Percentiles rank a stretch among this genome's conserved stretches.
Conservation (phyloP, 306 rosid species). For the Erythrophleum fordii region DNA sequence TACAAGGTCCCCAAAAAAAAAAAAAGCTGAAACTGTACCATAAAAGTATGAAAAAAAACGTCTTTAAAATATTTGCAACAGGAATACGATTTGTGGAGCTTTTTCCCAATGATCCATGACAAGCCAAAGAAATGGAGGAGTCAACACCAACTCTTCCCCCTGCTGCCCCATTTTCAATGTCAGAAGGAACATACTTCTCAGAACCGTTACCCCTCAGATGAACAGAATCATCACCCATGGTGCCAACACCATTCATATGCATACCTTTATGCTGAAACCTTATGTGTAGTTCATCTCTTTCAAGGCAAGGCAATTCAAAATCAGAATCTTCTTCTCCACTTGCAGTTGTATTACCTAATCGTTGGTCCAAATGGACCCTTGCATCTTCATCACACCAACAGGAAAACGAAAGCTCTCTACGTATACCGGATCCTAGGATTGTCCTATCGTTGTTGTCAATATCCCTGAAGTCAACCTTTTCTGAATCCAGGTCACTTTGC, state of each 20-base stretch:
- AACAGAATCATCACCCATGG: slow-evolving; percentile 56
- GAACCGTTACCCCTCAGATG: slow-evolving; percentile 52
- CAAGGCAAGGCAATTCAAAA: slow-evolving; percentile 62
- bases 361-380: slow-evolving; percentile 47
- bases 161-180: slow-evolving; percentile 61
- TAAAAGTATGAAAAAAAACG: slow-evolving; percentile 72
- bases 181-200: slow-evolving; percentile 67
- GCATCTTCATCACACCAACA: slow-evolving; percentile 72
- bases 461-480: slow-evolving; percentile 44
- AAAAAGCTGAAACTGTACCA: slow-evolving; percentile 96
- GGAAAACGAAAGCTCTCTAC: slow-evolving; percentile 75
- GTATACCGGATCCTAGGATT: slow-evolving; percentile 49
- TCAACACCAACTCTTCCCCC: slow-evolving; percentile 44
- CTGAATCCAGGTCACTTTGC: slow-evolving; percentile 53
- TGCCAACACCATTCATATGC: slow-evolving; percentile 52
- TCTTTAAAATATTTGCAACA: slow-evolving; percentile 68
- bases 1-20: slow-evolving; percentile 97
- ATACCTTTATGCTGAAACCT: slow-evolving; percentile 52
- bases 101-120: slow-evolving; percentile 42
- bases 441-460: slow-evolving; percentile 38
- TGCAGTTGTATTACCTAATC: slow-evolving; percentile 46
- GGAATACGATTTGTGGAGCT: slow-evolving; percentile 49
- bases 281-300: slow-evolving; percentile 47
- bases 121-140: slow-evolving; percentile 40
- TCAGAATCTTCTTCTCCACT: slow-evolving; percentile 58